Base-by-base conservation (phyloP, 345 rosid species). In the Tarenaya hassleriana region DNA sequence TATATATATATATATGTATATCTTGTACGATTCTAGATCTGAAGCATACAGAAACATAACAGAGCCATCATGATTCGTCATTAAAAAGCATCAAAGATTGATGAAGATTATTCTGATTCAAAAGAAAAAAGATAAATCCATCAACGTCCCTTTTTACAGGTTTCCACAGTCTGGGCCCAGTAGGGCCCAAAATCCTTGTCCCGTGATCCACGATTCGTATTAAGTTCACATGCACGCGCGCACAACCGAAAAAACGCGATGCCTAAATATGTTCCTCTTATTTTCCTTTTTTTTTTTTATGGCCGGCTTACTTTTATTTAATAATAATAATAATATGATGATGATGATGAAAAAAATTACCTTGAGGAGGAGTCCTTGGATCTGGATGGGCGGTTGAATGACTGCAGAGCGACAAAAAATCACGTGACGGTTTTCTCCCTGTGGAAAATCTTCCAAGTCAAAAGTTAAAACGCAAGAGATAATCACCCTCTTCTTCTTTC, bases 371-470 rank as follows among this genome's bases (percentile, higher is more conserved):
- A 40, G 83, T 76, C 16, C 73, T 81, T 64, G 82, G 95, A 78
- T 92, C 88, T 77, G 79, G 80, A 32, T 73, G 95, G 69, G 55
- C 67, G 17, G 80, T 68, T 64, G 98, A 68, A 75, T 81, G 90
- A 65, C 74, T 78, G 88, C 80, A 75, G 66, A 88, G 85, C 51
- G 99, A 83, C 41, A 88, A 77, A 74, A 88, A 88, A 73, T 92
- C 95, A 37, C 79, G 91, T 18, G 84, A 77, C 63, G 95, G 75
- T 80, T 88, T 80, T 71, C 81, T 83, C 61, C 91, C 97, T 92
- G 88, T 63, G 44, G 19, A 72, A 70, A 60, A 61, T 52, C 72
- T 55, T n/a, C 73, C 72, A 62, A 33, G 47, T 66, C 60, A 66
- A 54, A 68, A 62, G 31, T 61, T 29, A 42, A 47, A 47, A 67